Percentiles rank a stretch among this genome's conserved stretches.
Conservation (phyloP, 805 yeast species). For the Jamesozyma jinghongensis region DNA sequence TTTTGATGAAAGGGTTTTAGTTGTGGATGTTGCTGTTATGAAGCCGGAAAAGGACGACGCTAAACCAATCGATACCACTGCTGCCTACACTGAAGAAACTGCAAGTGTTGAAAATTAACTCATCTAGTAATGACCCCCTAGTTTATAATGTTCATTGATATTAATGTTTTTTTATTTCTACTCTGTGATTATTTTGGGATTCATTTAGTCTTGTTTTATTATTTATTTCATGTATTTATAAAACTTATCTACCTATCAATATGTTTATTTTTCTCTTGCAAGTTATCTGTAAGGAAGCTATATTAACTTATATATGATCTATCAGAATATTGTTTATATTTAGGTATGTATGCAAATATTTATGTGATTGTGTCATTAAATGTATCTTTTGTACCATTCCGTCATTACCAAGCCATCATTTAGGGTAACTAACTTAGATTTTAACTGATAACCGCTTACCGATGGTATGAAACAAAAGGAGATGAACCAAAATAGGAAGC, state of each 20-base stretch:
- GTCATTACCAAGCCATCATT: slow-evolving; percentile 53
- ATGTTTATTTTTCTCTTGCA: no score
- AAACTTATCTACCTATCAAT: no score
- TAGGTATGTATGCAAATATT: neutral
- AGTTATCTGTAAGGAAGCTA: no score
- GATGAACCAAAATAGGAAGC: slow-evolving; percentile 47
- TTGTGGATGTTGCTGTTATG: slow-evolving; percentile 60
- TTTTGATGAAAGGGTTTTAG: slow-evolving; percentile 55
- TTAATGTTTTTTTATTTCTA: no score
- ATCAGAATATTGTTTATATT: no score
- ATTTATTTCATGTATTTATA: no score
- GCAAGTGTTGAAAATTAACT: neutral
- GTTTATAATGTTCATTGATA: no score
- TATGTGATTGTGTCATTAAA: neutral
- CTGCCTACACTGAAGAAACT: neutral
- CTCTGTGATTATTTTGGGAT: no score
- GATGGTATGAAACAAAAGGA: slow-evolving; percentile 43
- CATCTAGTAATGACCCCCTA: no score
- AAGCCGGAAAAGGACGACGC: slow-evolving; percentile 27
- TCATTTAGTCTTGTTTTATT: no score
- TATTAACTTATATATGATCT: no score
- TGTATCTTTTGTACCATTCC: slow-evolving; percentile 39
- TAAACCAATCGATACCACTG: slow-evolving; percentile 4
- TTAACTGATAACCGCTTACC: slow-evolving; percentile 38
- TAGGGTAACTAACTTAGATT: slow-evolving; percentile 33